Evolutionary conservation across 148 eudicot species (phyloP), one percentile per base, ranked within the genome.

Genomic region (Rhododendron griersonianum): DNA sequence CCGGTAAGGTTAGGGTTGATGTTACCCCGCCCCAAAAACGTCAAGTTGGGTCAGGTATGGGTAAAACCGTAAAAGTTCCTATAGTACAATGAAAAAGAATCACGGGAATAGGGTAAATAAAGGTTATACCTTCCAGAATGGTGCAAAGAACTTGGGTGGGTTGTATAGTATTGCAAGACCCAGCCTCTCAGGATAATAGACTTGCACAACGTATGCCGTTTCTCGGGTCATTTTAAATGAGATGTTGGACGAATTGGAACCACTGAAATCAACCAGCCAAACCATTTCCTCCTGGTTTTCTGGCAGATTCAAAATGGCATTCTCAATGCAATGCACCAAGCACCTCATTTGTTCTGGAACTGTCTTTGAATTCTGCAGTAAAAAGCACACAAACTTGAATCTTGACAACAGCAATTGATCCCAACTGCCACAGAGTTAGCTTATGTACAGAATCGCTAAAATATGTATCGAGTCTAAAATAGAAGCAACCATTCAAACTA

Each of bases 131-230:
- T 33, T 88, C 89, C 91, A 96, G 87, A 96, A 95, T 73, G 96
- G 94, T 86, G 94, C 98, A 74, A 96, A 95, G 85, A 97, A 81
- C 88, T 91, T 92, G 25, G 99, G 99, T 81, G 98, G 92, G 81
- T 97, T 91, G 81, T 93, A 95, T 75, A 97, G 76, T 81, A 97
- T 89, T 59, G 98, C 98, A 78, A 93, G 59, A 47, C 95, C 96
- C n/a, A 97, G 91, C 88, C 99, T 94, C 90, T 93, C 98, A 3
- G 98, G 99, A 91, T 97, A 95, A 80, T 93, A 93, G 28, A 92
- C 91, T 88, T 95, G 98, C 85, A 97, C 59, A 21, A 97, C 90
- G 88, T 91, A 75, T n/a, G 95, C 96, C 15, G 95, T 93, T 85
- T 97, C 98, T 81, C 90, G 92, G 33, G 98, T 88, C 19, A 86